Percentiles rank a stretch among this genome's conserved stretches.
phyloP scores from a whole-genome alignment of 495 filamentous ascomycete genomes.

The Penicillium antarcticum region DNA sequence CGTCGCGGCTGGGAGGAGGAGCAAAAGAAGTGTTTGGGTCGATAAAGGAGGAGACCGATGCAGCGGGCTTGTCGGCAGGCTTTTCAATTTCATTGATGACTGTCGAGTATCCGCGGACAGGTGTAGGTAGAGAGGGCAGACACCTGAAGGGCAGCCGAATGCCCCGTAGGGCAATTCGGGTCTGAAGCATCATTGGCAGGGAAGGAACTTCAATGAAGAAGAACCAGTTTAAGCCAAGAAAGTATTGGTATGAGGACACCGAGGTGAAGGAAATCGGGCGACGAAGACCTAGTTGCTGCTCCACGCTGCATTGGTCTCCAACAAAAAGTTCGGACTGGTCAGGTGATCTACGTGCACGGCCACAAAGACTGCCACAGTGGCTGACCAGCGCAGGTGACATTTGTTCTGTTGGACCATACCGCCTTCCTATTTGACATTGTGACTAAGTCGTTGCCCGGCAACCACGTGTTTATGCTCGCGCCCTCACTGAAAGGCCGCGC shows the following conservation, averaged over 20 bases:
- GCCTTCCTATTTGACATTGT: no score
- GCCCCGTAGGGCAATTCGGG: slow-evolving; percentile 54
- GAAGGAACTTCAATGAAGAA: not conserved
- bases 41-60: slow-evolving; percentile 19
- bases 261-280: not conserved
- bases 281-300: slow-evolving; percentile 6
- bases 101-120: slow-evolving; percentile 56
- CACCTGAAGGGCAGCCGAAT: slow-evolving; percentile 47
- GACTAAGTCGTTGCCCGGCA: slow-evolving; percentile 14
- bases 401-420: not conserved
- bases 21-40: slow-evolving; percentile 41
- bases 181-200: slow-evolving; percentile 56
- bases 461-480: slow-evolving; percentile 18
- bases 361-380: slow-evolving; percentile 8
- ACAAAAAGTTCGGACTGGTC: slow-evolving; percentile 23
- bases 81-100: slow-evolving; percentile 37
- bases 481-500: slow-evolving; percentile 19
- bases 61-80: slow-evolving; percentile 26
- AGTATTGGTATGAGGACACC: not conserved
- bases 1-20: slow-evolving; percentile 42
- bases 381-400: not conserved
- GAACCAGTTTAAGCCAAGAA: slow-evolving; percentile 1
- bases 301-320: slow-evolving; percentile 6
- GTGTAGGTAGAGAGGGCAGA: slow-evolving; percentile 28
- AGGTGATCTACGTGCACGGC: slow-evolving; percentile 10